phyloP scores from a whole-genome alignment of 2,329 filamentous ascomycete species.

The Fusarium globosum region DNA sequence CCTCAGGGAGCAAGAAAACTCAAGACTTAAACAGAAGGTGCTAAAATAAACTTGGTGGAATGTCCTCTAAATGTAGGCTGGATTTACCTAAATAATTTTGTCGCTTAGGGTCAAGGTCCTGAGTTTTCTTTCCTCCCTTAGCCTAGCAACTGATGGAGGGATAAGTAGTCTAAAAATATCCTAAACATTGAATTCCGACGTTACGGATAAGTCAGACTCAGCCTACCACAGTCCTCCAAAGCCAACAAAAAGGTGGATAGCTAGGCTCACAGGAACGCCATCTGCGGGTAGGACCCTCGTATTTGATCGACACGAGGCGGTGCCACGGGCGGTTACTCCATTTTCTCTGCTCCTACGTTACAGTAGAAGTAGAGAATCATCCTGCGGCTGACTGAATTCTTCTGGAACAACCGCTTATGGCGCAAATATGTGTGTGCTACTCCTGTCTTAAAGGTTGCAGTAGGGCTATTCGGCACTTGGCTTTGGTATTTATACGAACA shows the following conservation, averaged over 20 bases:
- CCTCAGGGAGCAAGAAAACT: not conserved
- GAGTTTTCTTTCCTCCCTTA: too few species aligned
- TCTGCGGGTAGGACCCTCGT: constrained; percentile 33
- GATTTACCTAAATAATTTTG: too few species aligned
- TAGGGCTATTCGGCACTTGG: constrained; percentile 5
- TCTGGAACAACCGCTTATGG: constrained; percentile 20
- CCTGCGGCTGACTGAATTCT: constrained; percentile 14
- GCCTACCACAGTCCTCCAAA: constrained; percentile 17
- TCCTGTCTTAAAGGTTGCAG: not conserved
- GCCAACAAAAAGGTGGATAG: constrained; percentile 23
- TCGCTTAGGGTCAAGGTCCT: too few species aligned
- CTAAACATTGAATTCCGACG: constrained; percentile 23
- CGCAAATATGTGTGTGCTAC: constrained; percentile 13
- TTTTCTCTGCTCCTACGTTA: constrained; percentile 23
- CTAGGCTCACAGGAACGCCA: constrained; percentile 28
- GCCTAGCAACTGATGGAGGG: not conserved
- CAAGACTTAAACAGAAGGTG: too few species aligned
- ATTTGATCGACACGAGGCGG: constrained; percentile 36
- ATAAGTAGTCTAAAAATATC: constrained; percentile 25
- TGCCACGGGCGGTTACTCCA: constrained; percentile 28
- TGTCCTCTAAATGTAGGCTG: too few species aligned
- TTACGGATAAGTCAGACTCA: constrained; percentile 8
- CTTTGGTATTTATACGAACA: constrained; percentile 25
- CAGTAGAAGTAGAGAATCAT: not conserved
- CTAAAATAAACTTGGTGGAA: too few species aligned